These are phyloP conservation scores for Euphrasia arctica DNA, from an alignment of 305 asterid genomes.

Conservation along the genomic window DNA sequence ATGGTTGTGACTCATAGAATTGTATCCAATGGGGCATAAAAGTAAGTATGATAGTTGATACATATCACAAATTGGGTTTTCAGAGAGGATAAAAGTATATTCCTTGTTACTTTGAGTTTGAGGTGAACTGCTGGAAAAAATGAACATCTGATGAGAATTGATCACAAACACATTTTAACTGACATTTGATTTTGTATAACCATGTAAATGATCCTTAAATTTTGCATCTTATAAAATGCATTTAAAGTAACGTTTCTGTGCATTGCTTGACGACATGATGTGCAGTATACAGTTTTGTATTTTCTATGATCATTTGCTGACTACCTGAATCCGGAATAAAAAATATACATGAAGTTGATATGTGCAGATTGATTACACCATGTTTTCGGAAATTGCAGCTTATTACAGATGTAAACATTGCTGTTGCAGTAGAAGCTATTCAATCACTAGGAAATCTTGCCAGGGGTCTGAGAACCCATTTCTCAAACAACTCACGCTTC, in stretches of 20 bases:
- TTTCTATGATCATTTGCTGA: constrained; percentile 10
- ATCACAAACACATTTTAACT: background rate
- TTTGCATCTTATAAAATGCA: background rate
- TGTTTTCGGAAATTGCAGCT: constrained; percentile 60
- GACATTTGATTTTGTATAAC: constrained; percentile 4
- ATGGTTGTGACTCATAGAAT: background rate
- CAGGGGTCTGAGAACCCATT: constrained; percentile 87
- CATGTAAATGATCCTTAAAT: constrained; percentile 3
- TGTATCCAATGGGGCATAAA: background rate
- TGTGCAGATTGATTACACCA: background rate
- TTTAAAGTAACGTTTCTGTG: constrained; percentile 10
- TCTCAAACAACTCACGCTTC: constrained; percentile 81
- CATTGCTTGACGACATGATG: background rate
- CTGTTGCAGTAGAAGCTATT: constrained; percentile 97
- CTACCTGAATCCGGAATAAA: constrained; percentile 5
- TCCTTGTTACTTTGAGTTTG: background rate
- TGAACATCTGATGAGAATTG: background rate
- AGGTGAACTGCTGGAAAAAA: constrained; percentile 5
- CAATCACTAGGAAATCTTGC: constrained; percentile 99
- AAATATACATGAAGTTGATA: constrained; percentile 14
- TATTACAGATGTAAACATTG: constrained; percentile 92
- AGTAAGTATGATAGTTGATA: background rate
- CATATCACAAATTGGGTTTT: background rate
- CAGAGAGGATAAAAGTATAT: background rate
- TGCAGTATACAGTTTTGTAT: background rate